phyloP scores from a whole-genome alignment of 192 early-diverging fungal species.

The Entomortierella chlamydospora region DNA sequence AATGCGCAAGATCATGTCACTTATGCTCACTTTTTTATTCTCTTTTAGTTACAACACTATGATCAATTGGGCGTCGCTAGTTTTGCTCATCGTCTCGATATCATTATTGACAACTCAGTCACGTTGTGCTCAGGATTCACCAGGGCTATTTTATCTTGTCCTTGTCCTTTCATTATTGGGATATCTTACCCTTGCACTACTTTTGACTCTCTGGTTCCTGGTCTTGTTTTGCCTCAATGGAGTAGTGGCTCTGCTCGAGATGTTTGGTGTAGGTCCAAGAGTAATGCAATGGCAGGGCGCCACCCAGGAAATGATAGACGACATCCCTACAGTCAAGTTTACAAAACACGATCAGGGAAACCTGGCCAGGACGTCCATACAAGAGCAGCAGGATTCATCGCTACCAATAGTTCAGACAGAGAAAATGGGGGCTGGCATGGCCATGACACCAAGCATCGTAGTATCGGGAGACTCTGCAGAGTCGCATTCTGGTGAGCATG shows the following conservation, averaged over 20 bases:
- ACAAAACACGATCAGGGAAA: slow-evolving; percentile 6
- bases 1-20: neutral
- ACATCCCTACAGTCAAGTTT: slow-evolving; percentile 38
- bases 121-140: slow-evolving; percentile 16
- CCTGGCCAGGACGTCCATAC: too few relatives aligned
- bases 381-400: neutral
- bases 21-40: slow-evolving; percentile 1
- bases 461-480: slow-evolving; percentile 13
- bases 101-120: slow-evolving; percentile 38
- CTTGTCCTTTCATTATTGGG: slow-evolving; percentile 32
- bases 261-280: slow-evolving; percentile 44
- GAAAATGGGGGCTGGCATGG: neutral
- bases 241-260: slow-evolving; percentile 25
- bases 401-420: neutral
- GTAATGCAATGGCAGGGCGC: slow-evolving; percentile 54
- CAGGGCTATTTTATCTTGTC: slow-evolving; percentile 43
- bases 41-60: slow-evolving; percentile 43
- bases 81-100: slow-evolving; percentile 37
- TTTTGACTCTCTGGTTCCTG: slow-evolving; percentile 38
- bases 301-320: slow-evolving; percentile 38
- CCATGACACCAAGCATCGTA: slow-evolving; percentile 23
- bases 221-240: slow-evolving; percentile 52
- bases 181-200: slow-evolving; percentile 24
- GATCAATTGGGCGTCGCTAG: slow-evolving; percentile 47
- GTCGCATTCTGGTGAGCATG: neutral